phyloP scores from a whole-genome alignment of 768 basidiomycete genomes.

The Suillus weaverae region DNA sequence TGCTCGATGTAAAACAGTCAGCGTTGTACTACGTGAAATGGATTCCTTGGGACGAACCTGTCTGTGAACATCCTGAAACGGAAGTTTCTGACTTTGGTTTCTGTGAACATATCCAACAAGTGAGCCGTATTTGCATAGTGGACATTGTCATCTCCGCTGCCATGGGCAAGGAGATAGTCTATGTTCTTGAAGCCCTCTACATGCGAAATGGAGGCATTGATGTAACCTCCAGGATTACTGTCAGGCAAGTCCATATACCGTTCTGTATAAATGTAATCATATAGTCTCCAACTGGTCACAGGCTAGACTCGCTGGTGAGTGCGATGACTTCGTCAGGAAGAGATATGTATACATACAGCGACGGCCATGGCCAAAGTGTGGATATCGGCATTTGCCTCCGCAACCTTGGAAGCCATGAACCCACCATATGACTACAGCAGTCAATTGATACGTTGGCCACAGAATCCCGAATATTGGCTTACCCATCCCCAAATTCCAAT shows the following conservation, averaged over 20 bases:
- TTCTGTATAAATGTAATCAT: conserved; percentile 96
- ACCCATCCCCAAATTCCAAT: conserved; percentile 99
- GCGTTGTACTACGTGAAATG: conserved; percentile 7
- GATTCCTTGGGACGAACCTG: conserved; percentile 52
- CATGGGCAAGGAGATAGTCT: conserved; percentile 86
- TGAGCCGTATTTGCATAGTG: conserved; percentile 92
- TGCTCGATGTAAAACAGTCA: conserved; percentile 30
- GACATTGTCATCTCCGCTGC: conserved; percentile 96
- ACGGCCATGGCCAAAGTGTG: conserved; percentile 91
- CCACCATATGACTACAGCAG: conserved; percentile 83
- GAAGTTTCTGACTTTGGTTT: conserved; percentile 66
- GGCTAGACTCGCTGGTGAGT: conserved; percentile 47
- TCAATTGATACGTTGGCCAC: conserved; percentile 12
- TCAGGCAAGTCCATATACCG: conserved; percentile 90
- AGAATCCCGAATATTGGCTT: conserved; percentile 28
- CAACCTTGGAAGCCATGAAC: conserved; percentile 91
- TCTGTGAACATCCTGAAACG: conserved; percentile 97
- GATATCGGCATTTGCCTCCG: conserved; percentile 86
- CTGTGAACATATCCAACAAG: conserved; percentile 90
- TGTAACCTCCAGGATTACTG: conserved; percentile 83
- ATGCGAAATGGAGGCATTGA: conserved; percentile 83
- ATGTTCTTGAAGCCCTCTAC: conserved; percentile 83
- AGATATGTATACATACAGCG: conserved; percentile 62
- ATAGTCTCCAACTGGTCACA: conserved; percentile 83
- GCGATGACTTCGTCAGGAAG: conserved; percentile 5